Evolutionary conservation across 2,329 filamentous ascomycete species (phyloP).

Genomic region (Hypocreales sp.): DNA sequence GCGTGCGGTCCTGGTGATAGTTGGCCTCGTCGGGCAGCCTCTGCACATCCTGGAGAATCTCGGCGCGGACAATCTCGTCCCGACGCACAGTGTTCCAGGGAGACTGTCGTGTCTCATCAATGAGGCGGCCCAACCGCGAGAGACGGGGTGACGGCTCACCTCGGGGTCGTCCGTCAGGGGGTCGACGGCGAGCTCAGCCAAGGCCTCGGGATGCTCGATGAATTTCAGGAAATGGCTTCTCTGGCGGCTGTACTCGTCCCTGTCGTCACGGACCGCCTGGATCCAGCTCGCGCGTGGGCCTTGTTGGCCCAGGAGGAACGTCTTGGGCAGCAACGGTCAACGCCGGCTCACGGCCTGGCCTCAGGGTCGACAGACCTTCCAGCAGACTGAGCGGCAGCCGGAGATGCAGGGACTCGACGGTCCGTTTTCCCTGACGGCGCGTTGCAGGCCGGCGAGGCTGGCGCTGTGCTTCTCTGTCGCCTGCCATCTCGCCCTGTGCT

Average conservation of each 20-base stretch:
- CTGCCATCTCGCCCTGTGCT: slow-evolving; percentile 54
- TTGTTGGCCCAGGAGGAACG: slow-evolving; percentile 64
- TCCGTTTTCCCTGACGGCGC: slow-evolving; percentile 45
- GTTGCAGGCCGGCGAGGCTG: slow-evolving; percentile 45
- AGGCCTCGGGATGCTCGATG: slow-evolving; percentile 70
- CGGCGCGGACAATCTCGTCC: slow-evolving; percentile 70
- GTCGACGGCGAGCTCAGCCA: slow-evolving; percentile 56
- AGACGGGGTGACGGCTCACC: slow-evolving; percentile 23
- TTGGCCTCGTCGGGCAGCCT: slow-evolving; percentile 83
- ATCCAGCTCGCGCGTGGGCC: slow-evolving; percentile 53
- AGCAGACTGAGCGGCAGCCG: slow-evolving; percentile 74
- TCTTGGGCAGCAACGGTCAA: slow-evolving; percentile 27
- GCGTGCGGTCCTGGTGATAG: slow-evolving; percentile 67
- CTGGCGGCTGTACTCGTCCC: slow-evolving; percentile 58
- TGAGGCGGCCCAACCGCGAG: too few relatives aligned
- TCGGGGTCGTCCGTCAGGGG: slow-evolving; percentile 69
- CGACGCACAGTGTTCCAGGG: slow-evolving; percentile 79
- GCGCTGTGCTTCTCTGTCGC: slow-evolving; percentile 42
- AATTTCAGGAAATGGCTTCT: slow-evolving; percentile 64
- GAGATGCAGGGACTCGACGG: slow-evolving; percentile 47
- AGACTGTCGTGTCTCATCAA: slow-evolving; percentile 36
- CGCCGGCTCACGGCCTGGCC: neutral
- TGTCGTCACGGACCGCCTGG: slow-evolving; percentile 47
- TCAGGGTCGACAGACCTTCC: slow-evolving; percentile 48
- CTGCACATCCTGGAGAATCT: slow-evolving; percentile 90